These are phyloP conservation scores for Aspergillus homomorphus DNA, from an alignment of 495 filamentous ascomycete genomes.

Conservation along the genomic window DNA sequence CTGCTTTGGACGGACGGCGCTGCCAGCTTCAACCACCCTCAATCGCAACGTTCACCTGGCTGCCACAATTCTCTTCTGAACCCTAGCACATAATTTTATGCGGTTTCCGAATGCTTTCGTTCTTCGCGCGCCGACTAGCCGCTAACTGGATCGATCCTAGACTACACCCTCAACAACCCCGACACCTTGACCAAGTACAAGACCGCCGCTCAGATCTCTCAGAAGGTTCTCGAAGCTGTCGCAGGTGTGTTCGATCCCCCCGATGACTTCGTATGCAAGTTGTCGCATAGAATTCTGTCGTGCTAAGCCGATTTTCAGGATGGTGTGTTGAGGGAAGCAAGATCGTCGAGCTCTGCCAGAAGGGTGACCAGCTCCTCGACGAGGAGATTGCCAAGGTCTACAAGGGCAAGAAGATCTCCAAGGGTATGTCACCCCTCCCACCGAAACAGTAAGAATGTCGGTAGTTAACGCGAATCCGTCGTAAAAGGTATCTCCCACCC, in stretches of 20 bases:
- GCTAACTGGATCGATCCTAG: conserved; percentile 42
- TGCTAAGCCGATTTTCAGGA: conserved; percentile 48
- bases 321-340: conserved; percentile 81
- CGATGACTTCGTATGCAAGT: background rate
- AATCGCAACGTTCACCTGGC: background rate
- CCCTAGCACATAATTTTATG: background rate
- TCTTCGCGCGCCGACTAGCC: conserved; percentile 14
- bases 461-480: conserved; percentile 20
- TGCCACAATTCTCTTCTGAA: background rate
- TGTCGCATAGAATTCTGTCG: background rate
- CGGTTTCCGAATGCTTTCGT: background rate
- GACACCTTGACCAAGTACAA: conserved; percentile 99
- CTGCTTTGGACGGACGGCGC: background rate
- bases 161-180: conserved; percentile 93
- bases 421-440: conserved; percentile 56
- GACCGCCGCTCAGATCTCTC: conserved; percentile 88
- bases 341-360: conserved; percentile 87
- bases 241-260: conserved; percentile 42
- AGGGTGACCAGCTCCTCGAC: conserved; percentile 90
- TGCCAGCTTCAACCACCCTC: conserved; percentile 5
- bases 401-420: conserved; percentile 93
- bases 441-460: background rate
- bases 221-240: conserved; percentile 88
- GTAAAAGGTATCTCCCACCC: conserved; percentile 79
- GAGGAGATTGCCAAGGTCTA: conserved; percentile 95